Base-by-base conservation (phyloP, 257 asterid genomes). In the Misopates orontium region DNA sequence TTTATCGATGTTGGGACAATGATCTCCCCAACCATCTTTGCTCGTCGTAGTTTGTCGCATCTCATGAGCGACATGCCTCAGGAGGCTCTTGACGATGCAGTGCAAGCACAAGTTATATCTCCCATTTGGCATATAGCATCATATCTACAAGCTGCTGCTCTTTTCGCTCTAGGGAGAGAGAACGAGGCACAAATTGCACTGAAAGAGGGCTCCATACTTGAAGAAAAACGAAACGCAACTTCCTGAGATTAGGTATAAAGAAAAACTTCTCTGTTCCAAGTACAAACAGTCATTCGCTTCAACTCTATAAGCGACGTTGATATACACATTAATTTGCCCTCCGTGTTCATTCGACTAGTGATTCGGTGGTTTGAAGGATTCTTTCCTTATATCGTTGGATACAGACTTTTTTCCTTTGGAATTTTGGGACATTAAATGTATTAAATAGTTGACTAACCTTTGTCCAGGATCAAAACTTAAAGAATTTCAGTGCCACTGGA, bases 101-200 rank as follows among this genome's bases (percentile, higher is more conserved):
- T 83, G 56, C 94, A 86, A 74, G 94, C 90, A 16, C 94, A 81
- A 60, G 90, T 83, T 11, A 81, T 83, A 71, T 83, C 94, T 1
- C 94, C 94, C 5, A 72, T 86, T 24, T 86, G 94, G 94, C 94
- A 86, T 32, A 77, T 86, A 22, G 94, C 94, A 54, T 83, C 90
- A 0, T 83, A 86, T 68, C 72, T 86, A 36, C 94, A 86, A 56
- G 84, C 94, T 39, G 82, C 94, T 11, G 71, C 94, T 40, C 83
- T 86, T 28, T 86, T 86, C 10, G 84, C 90, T 39, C 32, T 86
- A 24, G 88, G 83, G 65, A 86, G 83, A 76, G 94, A 86, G 24
- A 86, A 79, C 28, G 94, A 86, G 77, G 94, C 94, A 11, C 90
- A 86, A 39, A 81, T 86, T 20, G 90, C 94, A 8, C 86, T 86